Evolutionary conservation across 495 filamentous ascomycete species (phyloP).

Genomic region (Aspergillus indologenus): DNA sequence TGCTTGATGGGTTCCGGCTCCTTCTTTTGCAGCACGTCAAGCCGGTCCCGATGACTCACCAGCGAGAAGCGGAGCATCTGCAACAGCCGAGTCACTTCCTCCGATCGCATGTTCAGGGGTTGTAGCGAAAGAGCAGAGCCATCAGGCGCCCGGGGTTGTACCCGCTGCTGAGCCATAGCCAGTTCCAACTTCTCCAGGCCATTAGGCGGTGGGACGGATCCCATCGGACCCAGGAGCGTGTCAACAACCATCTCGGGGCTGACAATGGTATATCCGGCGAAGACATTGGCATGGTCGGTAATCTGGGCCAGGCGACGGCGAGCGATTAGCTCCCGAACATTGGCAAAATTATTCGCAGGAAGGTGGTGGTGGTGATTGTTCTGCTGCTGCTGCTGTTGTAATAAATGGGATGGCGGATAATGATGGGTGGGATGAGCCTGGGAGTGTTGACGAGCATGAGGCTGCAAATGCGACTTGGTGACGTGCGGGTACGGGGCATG

Average conservation of each 20-base stretch:
- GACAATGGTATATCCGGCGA: constrained; percentile 48
- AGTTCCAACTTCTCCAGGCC: constrained; percentile 48
- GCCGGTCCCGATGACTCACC: constrained; percentile 44
- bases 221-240: constrained; percentile 46
- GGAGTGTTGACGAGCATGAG: constrained; percentile 9
- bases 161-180: constrained; percentile 49
- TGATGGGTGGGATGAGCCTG: constrained; percentile 19
- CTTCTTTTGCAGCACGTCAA: constrained; percentile 46
- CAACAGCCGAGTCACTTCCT: constrained; percentile 45
- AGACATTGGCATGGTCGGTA: constrained; percentile 51
- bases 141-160: constrained; percentile 44
- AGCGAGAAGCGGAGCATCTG: constrained; percentile 50
- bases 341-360: constrained; percentile 47
- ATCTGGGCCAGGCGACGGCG: constrained; percentile 50
- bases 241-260: constrained; percentile 48
- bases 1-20: constrained; percentile 40
- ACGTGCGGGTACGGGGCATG: constrained; percentile 44
- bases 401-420: constrained; percentile 17
- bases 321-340: constrained; percentile 47
- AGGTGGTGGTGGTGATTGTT: constrained; percentile 22
- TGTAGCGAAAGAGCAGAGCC: constrained; percentile 43
- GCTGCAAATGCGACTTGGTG: constrained; percentile 34
- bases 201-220: constrained; percentile 43
- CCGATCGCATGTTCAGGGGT: constrained; percentile 47
- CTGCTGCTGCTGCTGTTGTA: constrained; percentile 23